These are phyloP conservation scores for Hydnomerulius pinastri DNA, from an alignment of 768 basidiomycete species.

Conservation along the genomic window DNA sequence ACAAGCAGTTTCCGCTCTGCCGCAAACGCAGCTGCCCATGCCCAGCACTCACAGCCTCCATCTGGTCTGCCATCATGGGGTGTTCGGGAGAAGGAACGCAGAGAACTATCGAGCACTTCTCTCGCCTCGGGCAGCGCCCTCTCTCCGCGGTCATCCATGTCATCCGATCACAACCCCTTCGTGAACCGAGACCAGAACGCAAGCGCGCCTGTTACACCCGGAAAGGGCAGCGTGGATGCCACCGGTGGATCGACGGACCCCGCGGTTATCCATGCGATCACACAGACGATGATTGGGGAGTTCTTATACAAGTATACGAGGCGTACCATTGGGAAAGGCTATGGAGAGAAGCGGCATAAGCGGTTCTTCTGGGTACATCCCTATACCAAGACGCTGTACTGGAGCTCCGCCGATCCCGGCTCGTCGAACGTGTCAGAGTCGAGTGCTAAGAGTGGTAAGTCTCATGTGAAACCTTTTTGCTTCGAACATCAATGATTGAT, in stretches of 20 bases:
- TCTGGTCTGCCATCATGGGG: slow-evolving; percentile 49
- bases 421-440: slow-evolving; percentile 86
- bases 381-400: slow-evolving; percentile 96
- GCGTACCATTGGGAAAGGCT: slow-evolving; percentile 83
- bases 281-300: slow-evolving; percentile 99
- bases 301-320: slow-evolving; percentile 98
- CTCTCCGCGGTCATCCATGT: slow-evolving; percentile 81
- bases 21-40: slow-evolving; percentile 57
- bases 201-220: slow-evolving; percentile 45
- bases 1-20: slow-evolving; percentile 84
- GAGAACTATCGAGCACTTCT: slow-evolving; percentile 67
- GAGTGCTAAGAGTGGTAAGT: slow-evolving; percentile 95
- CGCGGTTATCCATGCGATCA: slow-evolving; percentile 90
- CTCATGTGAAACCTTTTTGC: slow-evolving; percentile 7
- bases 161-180: slow-evolving; percentile 69
- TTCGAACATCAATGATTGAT: slow-evolving; percentile 9
- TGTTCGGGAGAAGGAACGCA: slow-evolving; percentile 53
- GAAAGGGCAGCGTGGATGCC: slow-evolving; percentile 32
- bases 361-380: slow-evolving; percentile 99
- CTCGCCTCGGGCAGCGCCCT: slow-evolving; percentile 67
- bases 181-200: slow-evolving; percentile 38
- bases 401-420: slow-evolving; percentile 94
- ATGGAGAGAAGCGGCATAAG: slow-evolving; percentile 87
- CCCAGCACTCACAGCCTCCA: slow-evolving; percentile 44
- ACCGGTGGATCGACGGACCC: slow-evolving; percentile 74